phyloP scores from a whole-genome alignment of 441 rosid genomes.

The Gossypium trilobum region DNA sequence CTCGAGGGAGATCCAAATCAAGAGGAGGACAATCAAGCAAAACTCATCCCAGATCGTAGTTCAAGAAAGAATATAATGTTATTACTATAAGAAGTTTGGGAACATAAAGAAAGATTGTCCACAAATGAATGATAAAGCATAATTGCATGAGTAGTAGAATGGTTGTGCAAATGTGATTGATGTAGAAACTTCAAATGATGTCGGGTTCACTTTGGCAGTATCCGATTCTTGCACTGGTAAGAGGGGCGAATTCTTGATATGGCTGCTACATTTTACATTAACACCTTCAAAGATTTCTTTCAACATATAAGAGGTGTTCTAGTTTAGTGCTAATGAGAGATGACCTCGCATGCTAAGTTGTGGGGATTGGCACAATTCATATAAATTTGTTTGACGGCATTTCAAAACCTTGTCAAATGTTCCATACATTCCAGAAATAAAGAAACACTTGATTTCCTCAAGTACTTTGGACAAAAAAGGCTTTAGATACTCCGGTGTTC shows the following conservation, averaged over 20 bases:
- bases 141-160: neutral
- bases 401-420: neutral
- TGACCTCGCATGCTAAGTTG: neutral
- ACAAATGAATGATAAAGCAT: neutral
- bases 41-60: no score
- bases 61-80: neutral
- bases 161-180: neutral
- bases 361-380: neutral
- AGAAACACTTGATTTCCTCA: neutral
- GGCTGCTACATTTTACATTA: no score
- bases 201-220: neutral
- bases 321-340: neutral
- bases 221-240: neutral
- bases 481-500: neutral
- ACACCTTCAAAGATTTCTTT: neutral
- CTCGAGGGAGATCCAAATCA: neutral
- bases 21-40: no score
- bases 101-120: neutral
- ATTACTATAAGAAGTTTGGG: neutral
- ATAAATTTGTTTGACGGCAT: neutral
- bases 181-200: neutral
- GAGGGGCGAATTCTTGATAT: no score
- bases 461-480: neutral
- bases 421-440: neutral
- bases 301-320: neutral